Evolutionary conservation across 192 early-diverging fungal genomes (phyloP).

Genomic region (Thoreauomyces humboldtii): DNA sequence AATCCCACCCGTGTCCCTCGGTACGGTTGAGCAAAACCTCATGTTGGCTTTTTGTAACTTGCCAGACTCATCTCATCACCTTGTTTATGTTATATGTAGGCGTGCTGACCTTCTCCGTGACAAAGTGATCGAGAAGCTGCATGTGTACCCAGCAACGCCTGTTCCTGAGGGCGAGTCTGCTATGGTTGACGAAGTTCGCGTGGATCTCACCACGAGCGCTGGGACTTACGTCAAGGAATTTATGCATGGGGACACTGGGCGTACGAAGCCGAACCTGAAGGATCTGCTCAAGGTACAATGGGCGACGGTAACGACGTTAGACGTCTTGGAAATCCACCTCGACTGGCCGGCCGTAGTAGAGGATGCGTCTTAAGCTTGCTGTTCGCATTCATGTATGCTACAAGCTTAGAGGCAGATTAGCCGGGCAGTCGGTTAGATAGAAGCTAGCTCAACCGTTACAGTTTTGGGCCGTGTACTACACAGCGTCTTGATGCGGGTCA

Average conservation of each 20-base stretch:
- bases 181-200: slow-evolving; percentile 30
- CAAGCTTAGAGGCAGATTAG: no score
- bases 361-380: no score
- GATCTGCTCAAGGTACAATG: slow-evolving; percentile 58
- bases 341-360: no score
- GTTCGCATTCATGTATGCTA: no score
- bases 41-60: not conserved
- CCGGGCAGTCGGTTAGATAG: no score
- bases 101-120: slow-evolving; percentile 45
- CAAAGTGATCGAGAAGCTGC: slow-evolving; percentile 42
- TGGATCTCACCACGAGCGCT: slow-evolving; percentile 77
- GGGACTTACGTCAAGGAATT: slow-evolving; percentile 96
- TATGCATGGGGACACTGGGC: slow-evolving; percentile 88
- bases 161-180: not conserved
- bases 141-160: slow-evolving; percentile 10
- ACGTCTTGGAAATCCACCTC: slow-evolving; percentile 81
- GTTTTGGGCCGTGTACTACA: no score
- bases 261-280: slow-evolving; percentile 72
- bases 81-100: slow-evolving; percentile 8
- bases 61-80: not conserved
- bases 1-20: slow-evolving; percentile 49
- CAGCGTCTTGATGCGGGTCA: no score
- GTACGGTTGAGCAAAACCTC: slow-evolving; percentile 15
- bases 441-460: no score
- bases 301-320: slow-evolving; percentile 75